A percentile compares a stretch with the other conserved stretches of the same genome.
phyloP scores from a whole-genome alignment of 1,284 basidiomycete genomes.

The Prillingera fragicola region DNA sequence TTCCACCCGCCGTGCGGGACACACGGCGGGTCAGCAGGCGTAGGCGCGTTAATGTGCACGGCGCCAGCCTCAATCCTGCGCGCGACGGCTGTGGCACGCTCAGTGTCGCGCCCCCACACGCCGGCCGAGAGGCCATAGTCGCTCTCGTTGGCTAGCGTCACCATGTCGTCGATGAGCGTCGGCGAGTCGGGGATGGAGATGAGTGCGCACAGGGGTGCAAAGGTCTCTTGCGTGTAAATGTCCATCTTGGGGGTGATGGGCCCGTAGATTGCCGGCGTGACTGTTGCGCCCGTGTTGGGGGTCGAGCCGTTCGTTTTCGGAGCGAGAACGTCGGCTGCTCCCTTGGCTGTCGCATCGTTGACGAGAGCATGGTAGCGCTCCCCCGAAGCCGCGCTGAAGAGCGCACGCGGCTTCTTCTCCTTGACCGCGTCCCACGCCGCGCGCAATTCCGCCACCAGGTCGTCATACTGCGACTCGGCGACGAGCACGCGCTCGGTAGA shows the following conservation, averaged over 20 bases:
- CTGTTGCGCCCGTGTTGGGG: conserved; percentile 47
- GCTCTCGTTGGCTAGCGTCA: conserved; percentile 52
- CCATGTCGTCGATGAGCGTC: conserved; percentile 51
- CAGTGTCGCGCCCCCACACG: conserved; percentile 56
- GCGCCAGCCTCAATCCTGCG: conserved; percentile 47
- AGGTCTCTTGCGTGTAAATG: conserved; percentile 57
- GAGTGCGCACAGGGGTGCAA: conserved; percentile 54
- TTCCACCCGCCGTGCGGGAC: conserved; percentile 23
- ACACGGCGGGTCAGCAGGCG: conserved; percentile 9
- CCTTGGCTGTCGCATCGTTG: conserved; percentile 53
- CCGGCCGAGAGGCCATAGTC: conserved; percentile 56
- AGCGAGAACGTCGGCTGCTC: conserved; percentile 48
- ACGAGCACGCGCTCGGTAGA: conserved; percentile 63
- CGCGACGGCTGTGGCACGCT: conserved; percentile 53
- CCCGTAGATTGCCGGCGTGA: conserved; percentile 56
- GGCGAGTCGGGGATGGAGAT: conserved; percentile 20
- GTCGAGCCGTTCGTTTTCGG: not conserved
- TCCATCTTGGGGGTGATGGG: conserved; percentile 54
- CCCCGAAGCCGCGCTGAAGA: conserved; percentile 56
- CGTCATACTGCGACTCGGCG: conserved; percentile 43
- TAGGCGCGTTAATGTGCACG: conserved; percentile 21
- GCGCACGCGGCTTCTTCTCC: conserved; percentile 22
- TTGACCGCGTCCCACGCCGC: conserved; percentile 34
- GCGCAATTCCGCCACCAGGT: conserved; percentile 43
- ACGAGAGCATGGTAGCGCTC: conserved; percentile 54